Conservation (phyloP, 1,284 basidiomycete genomes). For the Cutaneotrichosporon sp. region DNA sequence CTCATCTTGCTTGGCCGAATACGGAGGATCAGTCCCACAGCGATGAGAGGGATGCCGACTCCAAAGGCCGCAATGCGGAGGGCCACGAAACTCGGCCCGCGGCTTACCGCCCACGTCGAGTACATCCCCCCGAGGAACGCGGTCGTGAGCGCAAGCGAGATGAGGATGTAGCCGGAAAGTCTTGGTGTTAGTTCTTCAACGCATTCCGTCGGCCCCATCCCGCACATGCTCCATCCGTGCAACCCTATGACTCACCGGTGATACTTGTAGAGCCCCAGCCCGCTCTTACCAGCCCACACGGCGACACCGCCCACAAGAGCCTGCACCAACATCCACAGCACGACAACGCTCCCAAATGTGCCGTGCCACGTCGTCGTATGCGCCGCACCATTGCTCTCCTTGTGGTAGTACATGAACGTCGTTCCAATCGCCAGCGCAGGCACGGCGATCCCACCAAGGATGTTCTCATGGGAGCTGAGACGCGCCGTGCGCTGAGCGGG, state of each 20-base stretch:
- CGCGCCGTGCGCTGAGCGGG: conserved; percentile 19
- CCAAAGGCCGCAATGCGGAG: conserved; percentile 36
- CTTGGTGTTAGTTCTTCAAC: conserved; percentile 21
- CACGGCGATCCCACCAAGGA: conserved; percentile 32
- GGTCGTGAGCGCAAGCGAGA: conserved; percentile 34
- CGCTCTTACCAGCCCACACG: conserved; percentile 32
- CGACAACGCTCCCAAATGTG: conserved; percentile 28
- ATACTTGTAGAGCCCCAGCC: conserved; percentile 39
- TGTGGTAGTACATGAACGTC: conserved; percentile 45
- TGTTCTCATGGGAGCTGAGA: conserved; percentile 38
- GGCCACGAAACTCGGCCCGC: not conserved
- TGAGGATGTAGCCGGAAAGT: conserved; percentile 41
- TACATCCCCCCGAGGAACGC: conserved; percentile 41
- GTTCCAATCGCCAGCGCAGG: conserved; percentile 38
- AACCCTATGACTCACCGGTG: conserved; percentile 35
- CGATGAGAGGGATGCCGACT: conserved; percentile 36
- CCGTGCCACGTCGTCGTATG: conserved; percentile 47
- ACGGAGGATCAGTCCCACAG: conserved; percentile 30
- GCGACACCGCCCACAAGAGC: conserved; percentile 30
- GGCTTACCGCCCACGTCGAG: conserved; percentile 30
- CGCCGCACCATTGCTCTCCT: conserved; percentile 32
- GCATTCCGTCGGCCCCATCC: not conserved
- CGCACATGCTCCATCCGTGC: too few species aligned
- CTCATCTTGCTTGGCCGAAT: conserved; percentile 37
- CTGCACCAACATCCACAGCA: conserved; percentile 40